A percentile compares a stretch with the other conserved stretches of the same genome.
phyloP scores from a whole-genome alignment of 2,329 filamentous ascomycete genomes.

The Monilinia fructigena region DNA sequence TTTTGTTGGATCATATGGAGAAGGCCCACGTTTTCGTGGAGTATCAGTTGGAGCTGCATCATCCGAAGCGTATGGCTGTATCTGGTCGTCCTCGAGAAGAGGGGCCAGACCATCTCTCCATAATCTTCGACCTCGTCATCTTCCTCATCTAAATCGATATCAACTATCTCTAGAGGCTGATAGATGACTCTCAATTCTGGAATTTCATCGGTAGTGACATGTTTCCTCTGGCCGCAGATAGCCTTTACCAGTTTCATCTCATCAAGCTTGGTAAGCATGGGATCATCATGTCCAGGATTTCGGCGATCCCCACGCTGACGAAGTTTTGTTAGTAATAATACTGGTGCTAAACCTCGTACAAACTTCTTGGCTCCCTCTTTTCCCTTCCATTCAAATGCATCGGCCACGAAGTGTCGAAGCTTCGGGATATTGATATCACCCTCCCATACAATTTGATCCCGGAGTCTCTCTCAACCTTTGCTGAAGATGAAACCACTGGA shows the following conservation, averaged over 20 bases:
- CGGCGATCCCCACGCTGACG: slow-evolving; percentile 44
- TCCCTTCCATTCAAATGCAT: slow-evolving; percentile 85
- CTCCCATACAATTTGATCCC: slow-evolving; percentile 57
- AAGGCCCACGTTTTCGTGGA: slow-evolving; percentile 42
- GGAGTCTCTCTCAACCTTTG: slow-evolving; percentile 56
- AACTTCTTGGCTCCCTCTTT: slow-evolving; percentile 80
- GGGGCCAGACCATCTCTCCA: slow-evolving; percentile 56
- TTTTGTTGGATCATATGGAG: slow-evolving; percentile 62
- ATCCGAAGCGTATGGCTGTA: slow-evolving; percentile 41
- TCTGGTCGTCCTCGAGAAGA: slow-evolving; percentile 63
- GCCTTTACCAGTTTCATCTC: slow-evolving; percentile 59
- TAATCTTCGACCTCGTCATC: slow-evolving; percentile 47
- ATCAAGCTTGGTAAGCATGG: slow-evolving; percentile 44
- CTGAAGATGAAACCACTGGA: slow-evolving; percentile 70
- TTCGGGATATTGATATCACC: slow-evolving; percentile 61
- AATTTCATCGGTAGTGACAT: slow-evolving; percentile 71
- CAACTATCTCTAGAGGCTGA: slow-evolving; percentile 72
- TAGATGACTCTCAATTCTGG: slow-evolving; percentile 78
- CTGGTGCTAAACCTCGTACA: slow-evolving; percentile 74
- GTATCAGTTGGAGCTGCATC: slow-evolving; percentile 29
- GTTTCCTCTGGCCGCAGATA: slow-evolving; percentile 66
- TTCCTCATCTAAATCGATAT: slow-evolving; percentile 72
- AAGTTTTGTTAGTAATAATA: slow-evolving; percentile 65
- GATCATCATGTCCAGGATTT: slow-evolving; percentile 40
- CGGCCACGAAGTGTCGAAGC: slow-evolving; percentile 70